phyloP scores from a whole-genome alignment of 176 grass and related monocot genomes.

The Elymus sibiricus region DNA sequence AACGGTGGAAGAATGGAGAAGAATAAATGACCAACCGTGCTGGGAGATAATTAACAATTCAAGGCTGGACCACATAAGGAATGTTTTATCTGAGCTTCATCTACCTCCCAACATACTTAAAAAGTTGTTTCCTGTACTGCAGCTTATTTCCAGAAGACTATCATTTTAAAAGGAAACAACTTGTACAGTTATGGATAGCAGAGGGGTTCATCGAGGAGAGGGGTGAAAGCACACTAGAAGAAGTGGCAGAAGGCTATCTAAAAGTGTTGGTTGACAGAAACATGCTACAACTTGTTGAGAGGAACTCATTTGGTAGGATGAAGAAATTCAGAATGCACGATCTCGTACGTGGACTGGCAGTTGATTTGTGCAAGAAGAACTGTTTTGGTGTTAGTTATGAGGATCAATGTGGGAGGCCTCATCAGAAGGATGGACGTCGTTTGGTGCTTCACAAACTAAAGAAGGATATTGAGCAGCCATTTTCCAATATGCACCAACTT shows the following conservation, averaged over 20 bases:
- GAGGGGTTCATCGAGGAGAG: background rate
- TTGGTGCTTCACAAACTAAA: background rate
- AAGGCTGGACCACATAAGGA: background rate
- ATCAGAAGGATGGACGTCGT: background rate
- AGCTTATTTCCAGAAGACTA: background rate
- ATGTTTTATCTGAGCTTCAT: background rate
- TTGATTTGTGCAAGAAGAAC: background rate
- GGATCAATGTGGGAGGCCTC: fast-evolving
- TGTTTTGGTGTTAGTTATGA: background rate
- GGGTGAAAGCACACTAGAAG: background rate
- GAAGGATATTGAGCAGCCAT: no score
- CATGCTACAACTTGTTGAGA: background rate
- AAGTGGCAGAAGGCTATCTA: background rate
- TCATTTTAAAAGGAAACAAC: background rate
- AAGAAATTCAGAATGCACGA: background rate
- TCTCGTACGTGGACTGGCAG: background rate
- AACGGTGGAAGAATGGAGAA: background rate
- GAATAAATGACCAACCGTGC: background rate
- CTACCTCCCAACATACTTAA: background rate
- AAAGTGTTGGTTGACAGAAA: background rate
- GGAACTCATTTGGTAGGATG: background rate
- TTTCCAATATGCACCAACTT: no score
- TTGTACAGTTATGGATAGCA: background rate
- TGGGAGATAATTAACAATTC: background rate
- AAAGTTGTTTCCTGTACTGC: background rate